A percentile compares a stretch with the other conserved stretches of the same genome.
These are phyloP conservation scores for Pisolithus albus DNA, from an alignment of 768 basidiomycete species.

Conservation along the genomic window DNA sequence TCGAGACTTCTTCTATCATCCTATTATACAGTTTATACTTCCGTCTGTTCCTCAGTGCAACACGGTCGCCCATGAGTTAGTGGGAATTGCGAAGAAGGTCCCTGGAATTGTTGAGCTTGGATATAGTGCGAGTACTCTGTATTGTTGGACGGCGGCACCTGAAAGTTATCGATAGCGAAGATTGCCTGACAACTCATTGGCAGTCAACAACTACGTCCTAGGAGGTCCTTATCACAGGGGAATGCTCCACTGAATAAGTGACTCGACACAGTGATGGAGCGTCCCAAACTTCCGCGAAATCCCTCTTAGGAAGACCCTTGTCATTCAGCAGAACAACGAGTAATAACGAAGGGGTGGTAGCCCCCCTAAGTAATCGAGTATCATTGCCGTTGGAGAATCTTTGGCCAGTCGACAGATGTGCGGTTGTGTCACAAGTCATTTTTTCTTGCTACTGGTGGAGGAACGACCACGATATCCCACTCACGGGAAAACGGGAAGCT, in stretches of 20 bases:
- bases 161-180: conserved; percentile 33
- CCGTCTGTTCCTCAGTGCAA: conserved; percentile 16
- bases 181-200: conserved; percentile 32
- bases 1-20: conserved; percentile 14
- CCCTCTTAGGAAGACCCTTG: conserved; percentile 32
- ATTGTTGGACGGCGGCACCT: conserved; percentile 40
- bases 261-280: no score
- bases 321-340: conserved; percentile 43
- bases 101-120: conserved; percentile 19
- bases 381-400: conserved; percentile 53
- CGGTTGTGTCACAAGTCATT: conserved; percentile 76
- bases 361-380: conserved; percentile 69
- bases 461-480: conserved; percentile 41
- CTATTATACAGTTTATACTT: conserved; percentile 6
- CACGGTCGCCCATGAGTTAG: conserved; percentile 13
- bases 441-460: neutral
- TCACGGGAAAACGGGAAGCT: conserved; percentile 59
- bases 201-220: conserved; percentile 36
- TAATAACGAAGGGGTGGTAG: no score
- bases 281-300: no score
- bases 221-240: neutral
- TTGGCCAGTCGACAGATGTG: conserved; percentile 53
- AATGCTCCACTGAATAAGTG: neutral
- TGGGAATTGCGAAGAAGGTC: neutral
- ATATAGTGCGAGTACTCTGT: conserved; percentile 50